A percentile compares a stretch with the other conserved stretches of the same genome.
phyloP scores from a whole-genome alignment of 1,139 yeast genomes.

The Yamadazyma taylorii region DNA sequence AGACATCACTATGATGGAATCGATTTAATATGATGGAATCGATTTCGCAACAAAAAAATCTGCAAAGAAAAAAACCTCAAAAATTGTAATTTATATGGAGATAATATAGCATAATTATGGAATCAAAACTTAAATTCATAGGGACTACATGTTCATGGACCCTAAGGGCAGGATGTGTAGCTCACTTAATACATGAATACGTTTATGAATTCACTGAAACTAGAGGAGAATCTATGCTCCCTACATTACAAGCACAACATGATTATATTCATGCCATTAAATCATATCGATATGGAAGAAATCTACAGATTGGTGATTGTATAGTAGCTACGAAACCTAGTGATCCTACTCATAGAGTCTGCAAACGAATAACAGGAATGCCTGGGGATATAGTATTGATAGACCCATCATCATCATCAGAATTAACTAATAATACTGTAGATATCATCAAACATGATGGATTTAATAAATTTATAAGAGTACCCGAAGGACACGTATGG shows the following conservation, averaged over 20 bases:
- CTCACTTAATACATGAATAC: conserved; percentile 66
- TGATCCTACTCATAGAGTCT: conserved; percentile 80
- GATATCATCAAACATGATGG: conserved; percentile 40
- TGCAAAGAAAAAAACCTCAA: too few species aligned
- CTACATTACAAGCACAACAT: conserved; percentile 71
- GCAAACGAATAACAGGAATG: conserved; percentile 93
- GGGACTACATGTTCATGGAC: conserved; percentile 45
- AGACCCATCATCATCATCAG: conserved; percentile 72
- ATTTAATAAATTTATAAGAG: conserved; percentile 58
- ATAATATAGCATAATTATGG: conserved; percentile 7
- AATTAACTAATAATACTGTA: conserved; percentile 41
- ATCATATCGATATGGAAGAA: conserved; percentile 55
- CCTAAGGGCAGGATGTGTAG: conserved; percentile 63
- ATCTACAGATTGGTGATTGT: conserved; percentile 76
- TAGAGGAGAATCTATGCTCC: conserved; percentile 93
- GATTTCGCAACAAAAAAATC: too few species aligned
- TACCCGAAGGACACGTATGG: conserved; percentile 95
- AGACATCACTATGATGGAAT: too few species aligned
- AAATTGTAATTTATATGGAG: too few species aligned
- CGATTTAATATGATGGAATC: too few species aligned
- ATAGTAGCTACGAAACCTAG: conserved; percentile 90
- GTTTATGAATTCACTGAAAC: conserved; percentile 80
- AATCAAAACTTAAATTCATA: conserved; percentile 30
- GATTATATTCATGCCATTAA: conserved; percentile 85
- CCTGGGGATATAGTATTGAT: conserved; percentile 84